These are phyloP conservation scores for Aegilops longissima DNA, from an alignment of 176 grass and related monocot genomes.

Conservation along the genomic window DNA sequence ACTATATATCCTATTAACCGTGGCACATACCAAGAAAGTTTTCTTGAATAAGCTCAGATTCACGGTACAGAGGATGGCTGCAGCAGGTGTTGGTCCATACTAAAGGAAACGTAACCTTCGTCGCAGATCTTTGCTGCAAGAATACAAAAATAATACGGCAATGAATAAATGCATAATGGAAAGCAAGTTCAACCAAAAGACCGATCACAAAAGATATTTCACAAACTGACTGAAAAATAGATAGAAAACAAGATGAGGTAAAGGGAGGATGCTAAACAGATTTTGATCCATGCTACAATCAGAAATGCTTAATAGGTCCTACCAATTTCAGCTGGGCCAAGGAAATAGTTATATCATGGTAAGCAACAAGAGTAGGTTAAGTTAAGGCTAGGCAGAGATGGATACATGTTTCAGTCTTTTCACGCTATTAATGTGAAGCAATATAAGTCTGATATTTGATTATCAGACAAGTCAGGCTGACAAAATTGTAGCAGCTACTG, in stretches of 20 bases:
- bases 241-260: not conserved
- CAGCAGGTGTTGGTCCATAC: conserved; percentile 99
- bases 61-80: conserved; percentile 95
- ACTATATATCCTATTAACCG: not conserved
- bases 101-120: conserved; percentile 94
- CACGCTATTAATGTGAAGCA: not conserved
- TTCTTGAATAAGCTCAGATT: conserved; percentile 90
- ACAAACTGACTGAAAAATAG: not conserved
- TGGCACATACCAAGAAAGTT: conserved; percentile 68
- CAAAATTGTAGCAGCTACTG: not conserved
- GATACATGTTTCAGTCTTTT: not conserved
- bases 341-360: not conserved
- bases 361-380: not conserved
- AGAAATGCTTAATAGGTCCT: not conserved
- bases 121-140: conserved; percentile 86
- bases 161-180: not conserved
- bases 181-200: not conserved
- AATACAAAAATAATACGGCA: conserved; percentile 12
- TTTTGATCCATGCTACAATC: not conserved
- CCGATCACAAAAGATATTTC: not conserved
- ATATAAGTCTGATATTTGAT: not conserved
- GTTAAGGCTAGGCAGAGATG: not conserved
- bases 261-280: not conserved
- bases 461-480: not conserved
- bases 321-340: not conserved